phyloP scores from a whole-genome alignment of 108 stramenopile species.

The Cyclostephanos invisitatus region DNA sequence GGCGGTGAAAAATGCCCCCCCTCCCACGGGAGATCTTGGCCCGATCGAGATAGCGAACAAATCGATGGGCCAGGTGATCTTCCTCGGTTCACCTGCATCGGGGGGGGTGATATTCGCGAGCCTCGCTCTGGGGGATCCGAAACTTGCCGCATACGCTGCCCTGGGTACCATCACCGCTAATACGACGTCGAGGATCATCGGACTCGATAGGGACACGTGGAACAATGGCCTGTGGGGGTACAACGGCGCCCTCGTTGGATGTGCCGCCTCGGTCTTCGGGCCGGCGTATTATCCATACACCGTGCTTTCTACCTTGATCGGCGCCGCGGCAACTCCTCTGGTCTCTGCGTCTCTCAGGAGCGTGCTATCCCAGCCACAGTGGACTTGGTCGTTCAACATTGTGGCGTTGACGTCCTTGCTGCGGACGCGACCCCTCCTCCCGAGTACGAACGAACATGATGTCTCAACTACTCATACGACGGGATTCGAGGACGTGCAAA shows the following conservation, averaged over 20 bases:
- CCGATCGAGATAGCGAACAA: constrained; percentile 40
- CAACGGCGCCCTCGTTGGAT: constrained; percentile 85
- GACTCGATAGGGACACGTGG: constrained; percentile 46
- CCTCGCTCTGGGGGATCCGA: constrained; percentile 72
- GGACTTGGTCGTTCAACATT: constrained; percentile 81
- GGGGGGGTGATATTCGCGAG: constrained; percentile 59
- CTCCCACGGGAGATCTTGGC: neutral
- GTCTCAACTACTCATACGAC: neutral
- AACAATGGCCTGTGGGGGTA: constrained; percentile 69
- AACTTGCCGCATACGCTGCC: constrained; percentile 55
- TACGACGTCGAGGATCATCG: constrained; percentile 39
- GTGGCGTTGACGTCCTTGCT: constrained; percentile 66
- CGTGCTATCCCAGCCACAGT: constrained; percentile 62
- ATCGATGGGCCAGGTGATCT: constrained; percentile 80
- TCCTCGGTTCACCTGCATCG: constrained; percentile 60
- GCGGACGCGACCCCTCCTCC: constrained; percentile 54
- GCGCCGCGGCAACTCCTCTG: constrained; percentile 61
- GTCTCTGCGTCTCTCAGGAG: constrained; percentile 62
- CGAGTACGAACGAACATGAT: neutral
- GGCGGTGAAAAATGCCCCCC: neutral
- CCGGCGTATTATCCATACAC: constrained; percentile 37
- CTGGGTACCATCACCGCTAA: constrained; percentile 63
- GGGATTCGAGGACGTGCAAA: constrained; percentile 12
- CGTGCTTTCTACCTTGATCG: constrained; percentile 44
- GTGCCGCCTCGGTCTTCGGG: constrained; percentile 77